A percentile compares a stretch with the other conserved stretches of the same genome.
phyloP scores from a whole-genome alignment of 305 asterid genomes.

The Fraxinus angustifolia region DNA sequence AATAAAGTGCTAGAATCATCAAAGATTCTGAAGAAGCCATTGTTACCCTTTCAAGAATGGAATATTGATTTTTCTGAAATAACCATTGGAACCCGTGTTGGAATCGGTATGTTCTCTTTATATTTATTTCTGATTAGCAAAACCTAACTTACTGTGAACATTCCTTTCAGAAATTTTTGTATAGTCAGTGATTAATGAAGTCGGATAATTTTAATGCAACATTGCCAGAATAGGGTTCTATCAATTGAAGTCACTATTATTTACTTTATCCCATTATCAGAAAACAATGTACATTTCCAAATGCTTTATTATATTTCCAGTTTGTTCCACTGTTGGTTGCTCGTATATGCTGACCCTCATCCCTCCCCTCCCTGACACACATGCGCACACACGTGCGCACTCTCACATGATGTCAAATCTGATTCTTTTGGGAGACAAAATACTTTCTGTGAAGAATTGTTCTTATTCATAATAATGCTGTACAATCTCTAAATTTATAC shows the following conservation, averaged over 20 bases:
- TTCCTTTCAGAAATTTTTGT: constrained; percentile 8
- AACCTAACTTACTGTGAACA: constrained; percentile 11
- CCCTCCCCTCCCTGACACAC: neutral
- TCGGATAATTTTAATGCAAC: neutral
- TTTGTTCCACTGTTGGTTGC: neutral
- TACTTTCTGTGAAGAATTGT: neutral
- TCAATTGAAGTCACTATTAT: neutral
- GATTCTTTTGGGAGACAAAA: neutral
- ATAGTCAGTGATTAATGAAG: neutral
- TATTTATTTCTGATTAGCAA: constrained; percentile 9
- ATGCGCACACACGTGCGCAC: neutral
- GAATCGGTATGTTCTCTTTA: constrained; percentile 62
- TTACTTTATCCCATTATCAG: neutral
- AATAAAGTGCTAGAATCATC: constrained; percentile 73
- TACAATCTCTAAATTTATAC: too few species aligned
- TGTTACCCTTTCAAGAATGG: constrained; percentile 82
- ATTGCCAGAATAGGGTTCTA: neutral
- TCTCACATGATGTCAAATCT: neutral
- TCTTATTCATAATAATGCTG: too few species aligned
- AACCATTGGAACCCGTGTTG: constrained; percentile 77
- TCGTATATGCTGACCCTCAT: neutral
- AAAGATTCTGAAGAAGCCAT: constrained; percentile 64
- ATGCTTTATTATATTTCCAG: neutral
- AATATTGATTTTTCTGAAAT: constrained; percentile 79
- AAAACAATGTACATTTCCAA: neutral